Base-by-base conservation (phyloP, 495 filamentous ascomycete species). In the Astrothelium subdiscretum region DNA sequence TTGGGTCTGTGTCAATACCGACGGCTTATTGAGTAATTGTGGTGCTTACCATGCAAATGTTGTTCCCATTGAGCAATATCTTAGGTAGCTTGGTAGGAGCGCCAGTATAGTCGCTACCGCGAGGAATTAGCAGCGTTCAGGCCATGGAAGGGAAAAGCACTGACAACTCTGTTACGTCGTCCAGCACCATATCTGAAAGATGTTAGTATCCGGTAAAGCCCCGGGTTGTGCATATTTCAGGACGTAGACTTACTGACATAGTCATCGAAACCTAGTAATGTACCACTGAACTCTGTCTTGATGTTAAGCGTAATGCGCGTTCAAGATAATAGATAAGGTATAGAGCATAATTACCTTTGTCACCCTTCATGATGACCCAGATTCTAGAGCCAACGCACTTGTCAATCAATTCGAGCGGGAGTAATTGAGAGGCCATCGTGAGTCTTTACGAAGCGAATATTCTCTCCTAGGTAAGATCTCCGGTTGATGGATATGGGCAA, bases 281-380 rank as follows among this genome's bases (percentile, higher is more conserved):
- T 97, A 43, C 94, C 94, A 60, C 88, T 85, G 77, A 97, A 97
- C 72, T 98, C 94, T 97, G 66, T 2, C 61, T 52, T 24, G 62
- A 66, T 72, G 87, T 65, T 43, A 73, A n/a, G n/a, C n/a, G n/a
- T n/a, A n/a, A n/a, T n/a, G n/a, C n/a, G n/a, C n/a, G n/a, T n/a
- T n/a, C n/a, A n/a, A n/a, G n/a, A n/a, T n/a, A n/a, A n/a, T n/a
- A n/a, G n/a, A n/a, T n/a, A n/a, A n/a, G n/a, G n/a, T n/a, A n/a
- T n/a, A n/a, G 8, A 22, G 51, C 27, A 35, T 11, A 35, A 57
- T 5, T 59, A 72, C 94, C 94, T 79, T 97, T 97, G 74, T 97
- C 94, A 64, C 91, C 90, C 77, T 97, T 97, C 94, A 97, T 97
- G 74, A 98, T 83, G 62, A 98, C 91, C 94, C 94, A 97, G 74